Evolutionary conservation across 2,329 filamentous ascomycete genomes (phyloP).

Genomic region (Cryphonectria carpinicola): DNA sequence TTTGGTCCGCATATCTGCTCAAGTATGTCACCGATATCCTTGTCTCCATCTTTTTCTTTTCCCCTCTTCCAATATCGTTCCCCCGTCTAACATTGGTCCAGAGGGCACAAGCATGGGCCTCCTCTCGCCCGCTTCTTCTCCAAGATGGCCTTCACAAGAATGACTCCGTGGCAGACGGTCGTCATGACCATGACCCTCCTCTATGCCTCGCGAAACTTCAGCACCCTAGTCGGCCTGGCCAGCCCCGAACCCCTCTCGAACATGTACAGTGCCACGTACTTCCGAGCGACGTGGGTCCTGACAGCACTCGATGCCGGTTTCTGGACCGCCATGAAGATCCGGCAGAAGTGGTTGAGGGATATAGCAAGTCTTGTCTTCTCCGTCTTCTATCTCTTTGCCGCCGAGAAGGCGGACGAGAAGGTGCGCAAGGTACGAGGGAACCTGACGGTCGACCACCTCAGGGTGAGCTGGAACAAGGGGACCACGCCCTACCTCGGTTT

Average conservation of each 20-base stretch:
- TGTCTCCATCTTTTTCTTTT: not conserved
- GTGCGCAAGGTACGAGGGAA: conserved; percentile 86
- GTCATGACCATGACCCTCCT: conserved; percentile 88
- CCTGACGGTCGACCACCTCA: conserved; percentile 86
- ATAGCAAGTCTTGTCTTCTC: conserved; percentile 83
- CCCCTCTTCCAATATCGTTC: not conserved
- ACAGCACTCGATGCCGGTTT: conserved; percentile 95
- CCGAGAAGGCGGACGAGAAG: conserved; percentile 95
- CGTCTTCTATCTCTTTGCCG: conserved; percentile 87
- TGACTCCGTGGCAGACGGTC: conserved; percentile 89
- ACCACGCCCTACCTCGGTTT: conserved; percentile 83
- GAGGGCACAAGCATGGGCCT: conserved; percentile 88
- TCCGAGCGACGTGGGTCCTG: conserved; percentile 94
- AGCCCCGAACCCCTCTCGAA: conserved; percentile 93
- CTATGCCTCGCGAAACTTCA: conserved; percentile 91
- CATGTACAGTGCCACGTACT: conserved; percentile 90
- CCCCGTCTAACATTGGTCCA: conserved; percentile 40
- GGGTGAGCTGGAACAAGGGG: conserved; percentile 94
- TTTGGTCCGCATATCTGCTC: conserved; percentile 86
- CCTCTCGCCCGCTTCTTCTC: conserved; percentile 74
- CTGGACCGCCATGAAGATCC: conserved; percentile 97
- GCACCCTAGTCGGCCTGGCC: conserved; percentile 86
- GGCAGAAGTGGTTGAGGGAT: conserved; percentile 77
- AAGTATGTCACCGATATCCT: conserved; percentile 53
- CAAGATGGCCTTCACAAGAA: conserved; percentile 65